Conservation (phyloP, 2,329 filamentous ascomycete species). For the Chaetomium olivaceum region DNA sequence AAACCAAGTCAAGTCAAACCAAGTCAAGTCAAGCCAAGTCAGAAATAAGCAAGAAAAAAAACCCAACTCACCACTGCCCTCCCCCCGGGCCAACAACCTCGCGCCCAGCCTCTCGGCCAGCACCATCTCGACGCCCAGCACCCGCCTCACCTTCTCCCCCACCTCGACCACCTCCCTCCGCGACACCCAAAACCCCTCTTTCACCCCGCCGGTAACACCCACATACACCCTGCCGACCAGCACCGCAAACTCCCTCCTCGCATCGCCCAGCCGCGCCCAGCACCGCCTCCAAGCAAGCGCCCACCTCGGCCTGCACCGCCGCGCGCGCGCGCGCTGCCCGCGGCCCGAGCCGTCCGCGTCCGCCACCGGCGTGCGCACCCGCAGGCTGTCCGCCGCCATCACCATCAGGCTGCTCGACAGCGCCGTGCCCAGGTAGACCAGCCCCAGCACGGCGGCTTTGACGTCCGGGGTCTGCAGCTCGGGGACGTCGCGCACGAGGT, state of each 20-base stretch:
- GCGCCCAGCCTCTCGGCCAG: conserved; percentile 9
- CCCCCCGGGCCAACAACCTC: conserved; percentile 9
- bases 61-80: conserved; percentile 2
- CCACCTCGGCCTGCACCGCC: not conserved
- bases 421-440: conserved; percentile 16
- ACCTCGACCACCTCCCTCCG: conserved; percentile 2
- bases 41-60: not conserved
- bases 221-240: conserved; percentile 9
- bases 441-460: not conserved
- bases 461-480: conserved; percentile 20
- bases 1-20: too few species aligned
- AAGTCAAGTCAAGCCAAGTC: too few species aligned
- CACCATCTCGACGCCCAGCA: conserved; percentile 10
- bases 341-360: not conserved
- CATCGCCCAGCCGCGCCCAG: conserved; percentile 6
- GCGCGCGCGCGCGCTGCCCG: not conserved
- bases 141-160: conserved; percentile 1
- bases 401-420: conserved; percentile 14
- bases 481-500: conserved; percentile 3
- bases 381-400: conserved; percentile 20
- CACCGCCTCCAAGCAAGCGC: conserved; percentile 21
- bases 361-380: not conserved
- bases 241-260: conserved; percentile 6
- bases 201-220: conserved; percentile 14
- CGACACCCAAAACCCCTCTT: conserved; percentile 19